Evolutionary conservation across 495 filamentous ascomycete genomes (phyloP).

Genomic region (Daldinia concentrica): DNA sequence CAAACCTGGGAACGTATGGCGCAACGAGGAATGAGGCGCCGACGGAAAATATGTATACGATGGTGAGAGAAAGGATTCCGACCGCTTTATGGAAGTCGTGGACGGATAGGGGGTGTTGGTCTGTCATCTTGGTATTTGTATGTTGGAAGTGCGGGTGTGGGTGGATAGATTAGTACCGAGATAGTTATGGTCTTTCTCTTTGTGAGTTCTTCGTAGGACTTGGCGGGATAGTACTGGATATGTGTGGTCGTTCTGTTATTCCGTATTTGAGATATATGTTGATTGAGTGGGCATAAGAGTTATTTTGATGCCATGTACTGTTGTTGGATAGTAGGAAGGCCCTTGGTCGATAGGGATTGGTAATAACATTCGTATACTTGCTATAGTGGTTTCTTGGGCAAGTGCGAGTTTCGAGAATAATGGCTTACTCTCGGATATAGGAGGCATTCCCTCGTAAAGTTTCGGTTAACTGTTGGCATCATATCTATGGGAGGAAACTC

Average conservation of each 20-base stretch:
- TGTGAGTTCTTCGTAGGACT: too few relatives aligned
- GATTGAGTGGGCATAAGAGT: background rate
- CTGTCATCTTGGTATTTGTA: background rate
- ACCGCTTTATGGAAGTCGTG: too few relatives aligned
- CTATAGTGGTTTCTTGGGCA: background rate
- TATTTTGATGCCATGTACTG: background rate
- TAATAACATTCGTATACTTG: background rate
- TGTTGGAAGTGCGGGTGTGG: background rate
- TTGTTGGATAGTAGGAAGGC: background rate
- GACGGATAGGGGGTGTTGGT: too few relatives aligned
- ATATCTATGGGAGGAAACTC: background rate
- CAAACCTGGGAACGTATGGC: too few relatives aligned
- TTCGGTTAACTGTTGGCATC: background rate
- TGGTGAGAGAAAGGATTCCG: too few relatives aligned
- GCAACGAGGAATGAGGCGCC: too few relatives aligned
- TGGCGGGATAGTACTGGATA: too few relatives aligned
- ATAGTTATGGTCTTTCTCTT: too few relatives aligned
- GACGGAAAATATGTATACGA: too few relatives aligned
- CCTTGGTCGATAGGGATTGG: background rate
- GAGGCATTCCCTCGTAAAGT: background rate
- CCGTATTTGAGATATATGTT: background rate
- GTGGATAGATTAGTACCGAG: too few relatives aligned
- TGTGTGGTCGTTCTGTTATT: too few relatives aligned
- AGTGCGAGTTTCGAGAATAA: background rate
- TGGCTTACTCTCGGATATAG: background rate